Evolutionary conservation across 345 rosid species (phyloP), one percentile per base, ranked within the genome.

Genomic region (sweet orange (Citrus sinensis)): DNA sequence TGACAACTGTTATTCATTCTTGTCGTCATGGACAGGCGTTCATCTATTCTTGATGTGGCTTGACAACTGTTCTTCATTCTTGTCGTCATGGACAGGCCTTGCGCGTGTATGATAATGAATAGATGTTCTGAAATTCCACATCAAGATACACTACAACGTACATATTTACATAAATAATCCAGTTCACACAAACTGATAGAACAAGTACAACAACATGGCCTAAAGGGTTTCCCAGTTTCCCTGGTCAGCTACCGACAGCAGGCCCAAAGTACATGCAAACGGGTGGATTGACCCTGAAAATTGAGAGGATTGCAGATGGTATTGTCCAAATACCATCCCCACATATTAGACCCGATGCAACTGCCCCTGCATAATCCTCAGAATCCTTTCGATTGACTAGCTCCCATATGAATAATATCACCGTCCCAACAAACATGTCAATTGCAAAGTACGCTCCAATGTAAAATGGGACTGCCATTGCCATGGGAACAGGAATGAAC

Each of bases 201-300:
- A 46, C 17, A 13, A 46, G 17, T 46, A 46, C 51, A 46, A 42
- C 49, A 42, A 11, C 51, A 13, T 46, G 5, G 51, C 51, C 51
- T 3, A 3, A 46, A 54, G 58, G 22, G 22, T 54, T 54, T 54
- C 58, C 22, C 20, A 54, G 40, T 35, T 67, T 42, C 8, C 61
- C 55, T 51, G 70, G 82, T 89, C 87, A 93, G 14, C 80, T 56
- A 64, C 86, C 70, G 9, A 72, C 22, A 13, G 97, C 67, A 9
- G 97, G 98, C 37, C 98, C 93, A 34, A 93, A 95, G 85, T 90
- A 88, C 98, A 95, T 95, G 85, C 98, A 95, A 59, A 93, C 92
- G 35, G 98, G 98, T 1, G 98, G 98, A 71, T 91, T 87, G 80
- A 95, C 83, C 89, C 88, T 93, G 59, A 95, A 86, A 79, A 95